Conservation (phyloP, 352 stramenopile genomes). For the Elongisporangium anandrum region DNA sequence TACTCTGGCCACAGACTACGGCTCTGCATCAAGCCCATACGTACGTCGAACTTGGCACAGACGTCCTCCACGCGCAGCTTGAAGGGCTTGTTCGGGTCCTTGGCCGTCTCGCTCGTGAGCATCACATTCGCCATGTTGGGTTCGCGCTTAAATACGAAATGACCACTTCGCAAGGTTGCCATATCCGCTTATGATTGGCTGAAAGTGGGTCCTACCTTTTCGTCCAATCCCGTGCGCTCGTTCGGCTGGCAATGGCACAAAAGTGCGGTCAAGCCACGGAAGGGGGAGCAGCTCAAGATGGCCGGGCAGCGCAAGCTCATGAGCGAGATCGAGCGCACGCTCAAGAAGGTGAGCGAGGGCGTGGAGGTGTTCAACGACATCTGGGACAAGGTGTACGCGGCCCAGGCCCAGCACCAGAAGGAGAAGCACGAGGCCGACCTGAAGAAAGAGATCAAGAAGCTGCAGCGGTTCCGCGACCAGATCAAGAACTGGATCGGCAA, state of each 20-base stretch:
- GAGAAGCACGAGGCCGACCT: conserved; percentile 99
- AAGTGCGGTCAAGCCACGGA: neutral
- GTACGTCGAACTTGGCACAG: conserved; percentile 78
- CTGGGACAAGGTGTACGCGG: conserved; percentile 98
- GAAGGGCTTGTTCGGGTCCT: conserved; percentile 88
- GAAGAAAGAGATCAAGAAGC: conserved; percentile 99
- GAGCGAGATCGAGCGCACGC: conserved; percentile 98
- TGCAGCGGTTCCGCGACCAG: conserved; percentile 97
- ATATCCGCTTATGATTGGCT: neutral
- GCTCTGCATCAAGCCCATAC: conserved; percentile 3
- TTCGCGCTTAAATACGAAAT: conserved; percentile 1
- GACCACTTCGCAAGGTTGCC: too few relatives aligned
- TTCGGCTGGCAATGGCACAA: neutral
- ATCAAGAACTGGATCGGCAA: conserved; percentile 99
- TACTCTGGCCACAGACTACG: too few relatives aligned
- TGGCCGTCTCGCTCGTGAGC: conserved; percentile 84
- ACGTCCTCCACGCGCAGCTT: conserved; percentile 82
- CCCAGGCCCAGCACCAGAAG: conserved; percentile 97
- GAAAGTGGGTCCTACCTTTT: neutral
- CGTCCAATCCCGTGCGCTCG: neutral
- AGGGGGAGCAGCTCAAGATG: conserved; percentile 29
- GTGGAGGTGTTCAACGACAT: conserved; percentile 99
- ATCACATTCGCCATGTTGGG: conserved; percentile 80
- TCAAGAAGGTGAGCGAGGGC: conserved; percentile 99
- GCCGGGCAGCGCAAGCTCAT: conserved; percentile 82